phyloP scores from a whole-genome alignment of 768 basidiomycete species.

The Fomitopsis serialis region DNA sequence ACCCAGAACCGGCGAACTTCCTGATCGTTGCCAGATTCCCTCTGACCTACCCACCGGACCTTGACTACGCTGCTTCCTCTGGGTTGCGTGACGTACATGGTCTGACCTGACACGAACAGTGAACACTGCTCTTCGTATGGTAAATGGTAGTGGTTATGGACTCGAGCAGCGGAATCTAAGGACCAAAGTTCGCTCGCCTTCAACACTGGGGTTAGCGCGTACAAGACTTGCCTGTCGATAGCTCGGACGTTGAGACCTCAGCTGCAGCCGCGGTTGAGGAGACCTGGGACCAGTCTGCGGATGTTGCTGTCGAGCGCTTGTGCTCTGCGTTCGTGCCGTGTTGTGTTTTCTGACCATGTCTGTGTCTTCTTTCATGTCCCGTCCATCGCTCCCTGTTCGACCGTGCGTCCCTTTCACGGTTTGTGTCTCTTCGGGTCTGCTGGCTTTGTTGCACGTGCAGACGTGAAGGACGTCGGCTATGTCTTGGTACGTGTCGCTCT shows the following conservation, averaged over 20 bases:
- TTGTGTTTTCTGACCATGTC: conserved; percentile 44
- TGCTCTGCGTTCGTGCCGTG: conserved; percentile 26
- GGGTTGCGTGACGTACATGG: conserved; percentile 28
- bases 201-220: conserved; percentile 36
- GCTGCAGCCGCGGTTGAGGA: conserved; percentile 27
- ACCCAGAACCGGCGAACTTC: conserved; percentile 25
- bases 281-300: conserved; percentile 34
- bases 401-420: conserved; percentile 17
- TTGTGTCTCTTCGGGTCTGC: conserved; percentile 27
- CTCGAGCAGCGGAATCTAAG: conserved; percentile 33
- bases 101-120: conserved; percentile 36
- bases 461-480: conserved; percentile 99
- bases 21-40: conserved; percentile 28
- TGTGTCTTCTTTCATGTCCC: conserved; percentile 22
- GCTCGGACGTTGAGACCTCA: conserved; percentile 44
- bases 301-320: conserved; percentile 48
- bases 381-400: conserved; percentile 1
- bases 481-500: conserved; percentile 68
- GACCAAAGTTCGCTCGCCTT: conserved; percentile 31
- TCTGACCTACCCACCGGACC: conserved; percentile 39
- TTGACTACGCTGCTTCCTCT: conserved; percentile 26
- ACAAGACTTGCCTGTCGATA: conserved; percentile 48
- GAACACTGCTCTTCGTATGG: conserved; percentile 43
- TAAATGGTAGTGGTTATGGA: conserved; percentile 46
- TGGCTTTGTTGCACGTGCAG: conserved; percentile 41